Evolutionary conservation across 768 basidiomycete genomes (phyloP), one percentile per base, ranked within the genome.

Genomic region (Amylocystis lapponica): DNA sequence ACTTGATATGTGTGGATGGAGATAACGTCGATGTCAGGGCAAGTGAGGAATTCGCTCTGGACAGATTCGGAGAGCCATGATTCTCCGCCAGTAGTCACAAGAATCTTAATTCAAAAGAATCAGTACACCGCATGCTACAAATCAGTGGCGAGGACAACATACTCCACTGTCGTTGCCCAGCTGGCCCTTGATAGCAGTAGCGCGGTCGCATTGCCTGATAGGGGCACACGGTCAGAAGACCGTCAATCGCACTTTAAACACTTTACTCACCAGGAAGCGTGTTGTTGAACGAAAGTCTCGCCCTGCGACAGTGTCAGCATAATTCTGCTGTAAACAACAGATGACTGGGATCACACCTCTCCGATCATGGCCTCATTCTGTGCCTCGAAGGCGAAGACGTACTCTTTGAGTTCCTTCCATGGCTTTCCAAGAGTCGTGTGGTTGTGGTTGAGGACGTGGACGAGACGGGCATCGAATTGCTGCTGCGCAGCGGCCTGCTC

Each of bases 381-480:
- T 7, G 66, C 64, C 54, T 67, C 64, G 42, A 62, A 62, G 2
- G 56, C 68, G 41, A 67, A 66, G 43, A 69, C 66, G 46, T 69
- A 60, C 16, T 60, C 57, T 32, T 41, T 55, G 4, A 69, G 54
- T 35, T 65, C 57, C 45, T 63, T 66, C 68, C 68, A 68, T 3
- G 66, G 64, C 41, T 56, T 53, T 1, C 58, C 60, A 16, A 70
- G 55, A 13, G 61, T 57, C 13, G 53, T 49, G 50, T 68, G 66
- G 38, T 60, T 58, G 49, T 70, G 67, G 48, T 67, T 66, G 30
- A 68, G 54, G 43, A 68, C 57, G 50, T 68, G 60, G 19, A 50
- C 54, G 25, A 70, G 62, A 12, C 67, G 65, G 37, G 60, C 56
- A 46, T 69, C 66, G 49, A 69, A 68, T 47, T 38, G 58, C 49